Base-by-base conservation (phyloP, 176 grass and related monocot genomes). In the Zoysia japonica region DNA sequence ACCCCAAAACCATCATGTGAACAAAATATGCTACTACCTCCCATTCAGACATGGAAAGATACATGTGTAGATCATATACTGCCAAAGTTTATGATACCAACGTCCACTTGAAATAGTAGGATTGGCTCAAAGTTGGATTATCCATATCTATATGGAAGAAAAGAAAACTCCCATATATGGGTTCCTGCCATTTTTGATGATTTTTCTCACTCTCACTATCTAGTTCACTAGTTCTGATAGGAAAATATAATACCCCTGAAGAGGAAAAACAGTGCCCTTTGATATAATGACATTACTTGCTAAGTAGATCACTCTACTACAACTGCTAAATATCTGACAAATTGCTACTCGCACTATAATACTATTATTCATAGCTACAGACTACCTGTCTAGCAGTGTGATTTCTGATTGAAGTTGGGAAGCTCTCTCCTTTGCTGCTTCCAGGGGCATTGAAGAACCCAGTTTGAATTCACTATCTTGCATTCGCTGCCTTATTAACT, bases 401-500 rank as follows among this genome's bases (percentile, higher is more conserved):
- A 93, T 28, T 72, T 99, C 92, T 61, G 92, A 93, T 79, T 99
- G 92, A 46, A 93, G 86, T 71, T 95, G 92, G 28, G 78, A 86
- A 83, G 62, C 72, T 89, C 96, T 90, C 78, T 95, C 88, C 76
- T 93, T 89, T 66, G 96, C 90, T 47, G 71, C 70, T 74, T 92
- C 90, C 6, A 88, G 71, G 19, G 96, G 92, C 96, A 99, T 99
- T 6, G 88, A 93, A 55, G 83, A 83, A 45, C 92, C 96, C 64
- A 99, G 63, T 77, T 95, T 93, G 79, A 81, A 89, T 72, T 99
- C 92, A 86, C 92, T 99, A 60, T 86, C 90, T 51, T 89, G 87
- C 66, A 99, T 88, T 14, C 82, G 80, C 44, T 82, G 78, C 80
- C 90, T 93, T 86, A 99, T 88, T 89, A 93, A 88, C 77, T 99